These are phyloP conservation scores for Tarenaya hassleriana DNA, from an alignment of 345 rosid genomes.

Conservation along the genomic window DNA sequence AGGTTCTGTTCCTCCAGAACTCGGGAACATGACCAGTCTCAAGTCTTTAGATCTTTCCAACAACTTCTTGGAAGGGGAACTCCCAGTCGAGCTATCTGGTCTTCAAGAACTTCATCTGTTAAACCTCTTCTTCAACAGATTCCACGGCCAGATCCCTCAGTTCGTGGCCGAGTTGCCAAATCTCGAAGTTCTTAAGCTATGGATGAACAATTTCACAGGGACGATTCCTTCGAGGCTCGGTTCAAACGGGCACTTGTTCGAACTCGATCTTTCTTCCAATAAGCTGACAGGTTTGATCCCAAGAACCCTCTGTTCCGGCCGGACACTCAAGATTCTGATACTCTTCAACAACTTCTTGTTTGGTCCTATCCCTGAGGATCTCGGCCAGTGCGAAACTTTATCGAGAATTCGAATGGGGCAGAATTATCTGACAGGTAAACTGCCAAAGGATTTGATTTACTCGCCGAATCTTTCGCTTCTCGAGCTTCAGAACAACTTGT, in stretches of 20 bases:
- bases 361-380: conserved; percentile 67
- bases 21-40: conserved; percentile 70
- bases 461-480: conserved; percentile 54
- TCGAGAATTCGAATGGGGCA: conserved; percentile 66
- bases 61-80: conserved; percentile 67
- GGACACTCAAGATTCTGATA: conserved; percentile 53
- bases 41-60: conserved; percentile 68
- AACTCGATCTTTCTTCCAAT: conserved; percentile 78
- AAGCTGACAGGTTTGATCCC: conserved; percentile 80
- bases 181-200: conserved; percentile 53
- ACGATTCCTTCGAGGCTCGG: conserved; percentile 69
- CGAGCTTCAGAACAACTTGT: conserved; percentile 75
- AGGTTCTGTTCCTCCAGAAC: conserved; percentile 54
- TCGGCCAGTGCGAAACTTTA: conserved; percentile 60
- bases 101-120: conserved; percentile 59
- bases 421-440: conserved; percentile 65
- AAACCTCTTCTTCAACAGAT: conserved; percentile 64
- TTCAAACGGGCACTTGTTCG: conserved; percentile 48
- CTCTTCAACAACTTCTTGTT: conserved; percentile 78
- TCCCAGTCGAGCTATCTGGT: conserved; percentile 56
- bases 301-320: conserved; percentile 43
- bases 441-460: conserved; percentile 68
- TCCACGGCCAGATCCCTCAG: conserved; percentile 77
- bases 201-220: conserved; percentile 93
- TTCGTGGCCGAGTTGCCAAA: conserved; percentile 51